These are phyloP conservation scores for Colletotrichum costaricense DNA, from an alignment of 2,329 filamentous ascomycete genomes.

Conservation along the genomic window DNA sequence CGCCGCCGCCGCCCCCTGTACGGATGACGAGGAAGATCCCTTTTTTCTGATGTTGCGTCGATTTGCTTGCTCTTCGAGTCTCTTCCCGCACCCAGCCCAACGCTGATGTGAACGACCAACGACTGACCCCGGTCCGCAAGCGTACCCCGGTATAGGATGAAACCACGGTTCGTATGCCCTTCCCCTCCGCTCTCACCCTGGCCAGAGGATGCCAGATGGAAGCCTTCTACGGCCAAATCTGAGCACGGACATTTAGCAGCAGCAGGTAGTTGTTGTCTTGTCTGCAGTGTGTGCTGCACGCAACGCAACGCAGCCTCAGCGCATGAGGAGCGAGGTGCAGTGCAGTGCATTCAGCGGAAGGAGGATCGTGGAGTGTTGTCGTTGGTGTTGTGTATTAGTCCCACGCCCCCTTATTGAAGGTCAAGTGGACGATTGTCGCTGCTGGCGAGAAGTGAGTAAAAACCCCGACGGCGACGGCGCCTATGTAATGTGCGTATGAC, in stretches of 20 bases:
- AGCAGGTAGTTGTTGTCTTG: background rate
- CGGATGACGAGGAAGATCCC: slow-evolving; percentile 21
- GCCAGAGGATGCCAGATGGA: slow-evolving; percentile 25
- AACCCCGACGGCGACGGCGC: background rate
- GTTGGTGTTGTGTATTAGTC: background rate
- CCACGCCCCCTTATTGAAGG: background rate
- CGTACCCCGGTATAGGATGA: slow-evolving; percentile 30
- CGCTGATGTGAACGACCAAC: background rate
- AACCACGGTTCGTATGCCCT: slow-evolving; percentile 26
- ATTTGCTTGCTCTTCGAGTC: slow-evolving; percentile 26
- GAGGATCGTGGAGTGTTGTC: background rate
- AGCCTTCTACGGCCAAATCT: slow-evolving; percentile 34
- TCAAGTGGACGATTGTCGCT: background rate
- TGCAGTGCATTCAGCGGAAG: slow-evolving; percentile 3
- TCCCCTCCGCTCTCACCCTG: slow-evolving; percentile 16
- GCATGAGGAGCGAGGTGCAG: background rate
- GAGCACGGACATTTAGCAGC: slow-evolving; percentile 35
- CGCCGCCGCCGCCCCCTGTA: slow-evolving; percentile 3
- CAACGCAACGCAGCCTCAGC: background rate
- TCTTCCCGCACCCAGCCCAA: background rate
- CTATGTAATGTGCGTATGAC: background rate
- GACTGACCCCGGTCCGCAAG: background rate
- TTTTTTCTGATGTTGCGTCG: background rate
- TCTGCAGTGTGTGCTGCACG: background rate
- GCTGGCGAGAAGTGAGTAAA: slow-evolving; percentile 6